Base-by-base conservation (phyloP, 2,329 filamentous ascomycete species). In the Clarireedia hainanense region DNA sequence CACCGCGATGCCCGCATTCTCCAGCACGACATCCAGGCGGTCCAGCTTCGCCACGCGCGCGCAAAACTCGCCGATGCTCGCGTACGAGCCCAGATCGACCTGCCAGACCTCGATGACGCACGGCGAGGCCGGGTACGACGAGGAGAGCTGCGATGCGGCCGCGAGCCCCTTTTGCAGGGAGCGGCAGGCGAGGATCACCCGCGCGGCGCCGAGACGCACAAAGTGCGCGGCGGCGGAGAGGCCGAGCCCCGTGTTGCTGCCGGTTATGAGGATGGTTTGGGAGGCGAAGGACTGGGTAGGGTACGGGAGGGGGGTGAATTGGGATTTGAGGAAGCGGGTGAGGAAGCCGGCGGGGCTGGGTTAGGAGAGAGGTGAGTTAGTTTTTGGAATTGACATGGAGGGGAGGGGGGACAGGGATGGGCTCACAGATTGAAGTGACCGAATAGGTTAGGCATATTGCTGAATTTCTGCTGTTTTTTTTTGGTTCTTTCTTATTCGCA, bases 231-330 rank as follows among this genome's bases (percentile, higher is more conserved):
- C 68, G 0, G 72, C 65, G 57, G 76, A 74, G n/a, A 76, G 69
- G 0, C 79, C 78, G 0, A 81, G 66, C 0, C 79, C 79, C 0
- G 63, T 66, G 57, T 78, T 80, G 20, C 71, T 66, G 1, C 79
- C 79, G 0, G 77, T 79, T 14, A 81, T 68, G 42, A 80, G 74
- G 47, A 74, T 73, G 0, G 61, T 63, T 57, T 67, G 60, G 3
- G 61, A 62, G 2, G 39, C 58, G 56, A 64, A 64, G 24, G 61
- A 52, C 34, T 39, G 51, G 6, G 47, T 26, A n/a, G 63, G 63
- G 45, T 63, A 62, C 17, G 63, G 64, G 6, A 66, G 61, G 14
- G 50, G 55, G 17, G 60, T 63, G 46, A 64, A 65, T 58, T 64
- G 63, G n/a, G 64, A 67, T 42, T 57, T 60, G 15, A 67, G 53